Base-by-base conservation (phyloP, 1,284 basidiomycete genomes). In the Sporisorium exsertum region DNA sequence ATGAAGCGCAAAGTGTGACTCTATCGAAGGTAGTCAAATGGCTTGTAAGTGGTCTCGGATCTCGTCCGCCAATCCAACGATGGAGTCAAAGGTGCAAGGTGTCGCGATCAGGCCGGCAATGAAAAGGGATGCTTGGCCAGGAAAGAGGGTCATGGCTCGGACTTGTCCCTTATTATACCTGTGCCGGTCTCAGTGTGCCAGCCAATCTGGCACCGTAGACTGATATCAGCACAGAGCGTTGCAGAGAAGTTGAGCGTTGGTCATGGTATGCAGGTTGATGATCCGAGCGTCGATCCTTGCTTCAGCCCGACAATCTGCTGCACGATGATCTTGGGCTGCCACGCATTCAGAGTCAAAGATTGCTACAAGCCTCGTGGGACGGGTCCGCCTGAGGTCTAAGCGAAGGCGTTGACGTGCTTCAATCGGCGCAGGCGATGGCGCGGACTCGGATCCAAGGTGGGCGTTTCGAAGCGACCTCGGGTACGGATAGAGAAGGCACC, bases 391-490 rank as follows among this genome's bases (percentile, higher is more conserved):
- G 6, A 16, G n/a, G 40, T 15, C 35, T 58, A 20, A 50, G 47
- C 57, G 57, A 58, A 42, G 57, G 57, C 57, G 57, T 58, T 51
- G 46, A 51, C 33, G 57, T 58, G 35, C 26, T 33, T 16, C 5
- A 22, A 56, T 24, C 35, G 49, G 46, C 32, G 40, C 42, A 60
- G 51, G 51, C 49, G 55, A 54, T 37, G 67, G 61, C 58, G 54
- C 54, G 26, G 18, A 16, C 58, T 66, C 63, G 63, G 58, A 43
- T 72, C 20, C 4, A n/a, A 45, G 40, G 35, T 33, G 37, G 63
- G 58, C 63, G 59, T 42, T 46, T 16, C 22, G 58, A 58, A 46
- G 58, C 63, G 54, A 61, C 4, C 42, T 72, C 54, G 63, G 50
- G 6, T 65, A 32, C 24, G 26, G 35, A 57, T 29, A 49, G 22